phyloP scores from a whole-genome alignment of 768 basidiomycete species.

The Cystofilobasidium bisporidii region DNA sequence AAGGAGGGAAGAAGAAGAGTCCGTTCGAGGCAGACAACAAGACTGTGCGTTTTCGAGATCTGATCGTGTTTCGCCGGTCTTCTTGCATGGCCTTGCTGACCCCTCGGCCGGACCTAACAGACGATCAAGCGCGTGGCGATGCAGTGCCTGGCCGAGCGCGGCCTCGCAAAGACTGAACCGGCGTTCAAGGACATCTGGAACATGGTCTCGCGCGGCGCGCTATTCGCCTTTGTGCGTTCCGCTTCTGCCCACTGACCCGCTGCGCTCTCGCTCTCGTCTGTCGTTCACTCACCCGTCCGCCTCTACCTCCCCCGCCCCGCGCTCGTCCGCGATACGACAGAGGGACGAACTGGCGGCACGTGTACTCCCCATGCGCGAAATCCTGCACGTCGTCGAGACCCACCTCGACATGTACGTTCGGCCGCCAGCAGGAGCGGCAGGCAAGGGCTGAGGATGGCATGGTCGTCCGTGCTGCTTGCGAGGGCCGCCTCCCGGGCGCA shows the following conservation, averaged over 20 bases:
- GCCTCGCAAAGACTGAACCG: background rate
- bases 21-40: slow-evolving; percentile 8
- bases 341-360: background rate
- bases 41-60: background rate
- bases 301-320: no score
- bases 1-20: background rate
- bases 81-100: no score
- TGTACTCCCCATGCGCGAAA: slow-evolving; percentile 3
- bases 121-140: slow-evolving; percentile 13
- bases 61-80: no score
- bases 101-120: background rate
- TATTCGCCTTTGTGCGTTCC: background rate
- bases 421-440: background rate
- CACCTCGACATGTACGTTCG: slow-evolving; percentile 10
- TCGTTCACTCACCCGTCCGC: no score
- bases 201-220: slow-evolving; percentile 4
- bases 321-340: no score
- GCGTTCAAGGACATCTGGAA: slow-evolving; percentile 11
- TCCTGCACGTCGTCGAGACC: slow-evolving; percentile 4
- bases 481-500: background rate
- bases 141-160: slow-evolving; percentile 10
- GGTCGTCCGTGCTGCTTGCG: background rate
- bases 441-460: background rate
- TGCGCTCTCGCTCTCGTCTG: background rate
- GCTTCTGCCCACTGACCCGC: background rate